Evolutionary conservation across 345 rosid genomes (phyloP), one percentile per base, ranked within the genome.

Genomic region (Lenwebbia sp.): DNA sequence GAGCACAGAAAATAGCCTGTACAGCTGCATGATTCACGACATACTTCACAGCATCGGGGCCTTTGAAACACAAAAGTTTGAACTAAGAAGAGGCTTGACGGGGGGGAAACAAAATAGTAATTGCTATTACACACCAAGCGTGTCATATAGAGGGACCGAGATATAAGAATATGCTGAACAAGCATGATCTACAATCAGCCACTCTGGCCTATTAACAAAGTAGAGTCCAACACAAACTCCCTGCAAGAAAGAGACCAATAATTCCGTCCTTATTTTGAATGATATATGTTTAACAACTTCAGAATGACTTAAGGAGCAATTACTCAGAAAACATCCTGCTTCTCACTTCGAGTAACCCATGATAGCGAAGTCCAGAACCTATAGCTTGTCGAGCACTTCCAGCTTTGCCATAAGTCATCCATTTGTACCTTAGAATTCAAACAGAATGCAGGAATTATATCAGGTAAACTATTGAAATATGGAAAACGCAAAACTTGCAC

Each of bases 141-240:
- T 96, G 88, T 96, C 99, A 37, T 96, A 96, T 82, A 96, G 89
- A 88, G 99, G 98, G 92, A 95, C 95, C 10, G 98, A 94, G 85
- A 94, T 88, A 55, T 91, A 94, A n/a, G 99, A 95, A 91, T 95
- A 96, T 76, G 99, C 98, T 53, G 98, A 90, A 88, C 98, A 96
- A 78, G 99, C 99, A 92, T 96, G 97, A 92, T 96, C 98, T 83
- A 93, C 97, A 81, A 95, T 90, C 89, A 95, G 26, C 99, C 99
- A 96, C 90, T 96, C 99, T 74, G 98, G 97, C 90, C 97, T 90
- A 86, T 95, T 96, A 62, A 96, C 88, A 87, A 95, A 95, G 86
- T 87, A 95, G 84, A 94, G 90, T 85, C 99, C 98, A 86, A 95
- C 47, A 40, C 94, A 85, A 82, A 92, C 93, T 88, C 99, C 97